Evolutionary conservation across 202 grass and related monocot genomes (phyloP).

Genomic region (Schoenoplectus triqueter): DNA sequence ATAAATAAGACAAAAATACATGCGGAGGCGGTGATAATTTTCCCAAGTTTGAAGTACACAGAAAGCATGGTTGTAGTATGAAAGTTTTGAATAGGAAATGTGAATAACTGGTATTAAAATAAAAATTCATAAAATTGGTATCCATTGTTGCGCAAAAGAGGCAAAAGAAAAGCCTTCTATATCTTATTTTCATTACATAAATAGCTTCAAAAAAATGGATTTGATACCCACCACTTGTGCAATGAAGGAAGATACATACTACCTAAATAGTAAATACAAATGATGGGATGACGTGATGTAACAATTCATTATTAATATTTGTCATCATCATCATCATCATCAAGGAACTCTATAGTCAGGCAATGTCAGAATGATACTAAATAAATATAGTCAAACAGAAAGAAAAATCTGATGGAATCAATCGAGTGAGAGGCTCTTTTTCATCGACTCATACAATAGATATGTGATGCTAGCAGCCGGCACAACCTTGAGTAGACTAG

Average conservation of each 20-base stretch:
- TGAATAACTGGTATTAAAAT: not conserved
- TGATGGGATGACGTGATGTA: slow-evolving; percentile 31
- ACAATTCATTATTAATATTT: slow-evolving; percentile 41
- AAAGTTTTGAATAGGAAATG: slow-evolving; percentile 16
- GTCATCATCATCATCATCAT: slow-evolving; percentile 29
- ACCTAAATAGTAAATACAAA: slow-evolving; percentile 27
- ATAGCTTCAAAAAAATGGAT: slow-evolving; percentile 34
- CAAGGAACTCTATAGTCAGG: slow-evolving; percentile 53
- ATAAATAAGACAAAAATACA: not conserved
- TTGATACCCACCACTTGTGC: slow-evolving; percentile 33
- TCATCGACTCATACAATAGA: slow-evolving; percentile 88
- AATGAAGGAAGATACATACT: slow-evolving; percentile 32
- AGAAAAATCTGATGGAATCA: slow-evolving; percentile 31
- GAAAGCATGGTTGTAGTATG: slow-evolving; percentile 1
- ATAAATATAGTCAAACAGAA: slow-evolving; percentile 45
- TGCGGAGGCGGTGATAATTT: not conserved
- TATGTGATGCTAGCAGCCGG: slow-evolving; percentile 91
- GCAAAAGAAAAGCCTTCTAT: slow-evolving; percentile 14
- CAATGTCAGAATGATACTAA: slow-evolving; percentile 48
- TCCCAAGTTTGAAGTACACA: not conserved
- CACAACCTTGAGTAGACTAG: slow-evolving; percentile 88
- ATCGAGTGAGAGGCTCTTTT: slow-evolving; percentile 77
- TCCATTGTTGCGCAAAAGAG: not conserved
- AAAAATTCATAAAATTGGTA: slow-evolving; percentile 7
- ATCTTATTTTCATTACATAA: slow-evolving; percentile 38